These are phyloP conservation scores for Sordaria brevicollis DNA, from an alignment of 495 filamentous ascomycete genomes.

Conservation along the genomic window DNA sequence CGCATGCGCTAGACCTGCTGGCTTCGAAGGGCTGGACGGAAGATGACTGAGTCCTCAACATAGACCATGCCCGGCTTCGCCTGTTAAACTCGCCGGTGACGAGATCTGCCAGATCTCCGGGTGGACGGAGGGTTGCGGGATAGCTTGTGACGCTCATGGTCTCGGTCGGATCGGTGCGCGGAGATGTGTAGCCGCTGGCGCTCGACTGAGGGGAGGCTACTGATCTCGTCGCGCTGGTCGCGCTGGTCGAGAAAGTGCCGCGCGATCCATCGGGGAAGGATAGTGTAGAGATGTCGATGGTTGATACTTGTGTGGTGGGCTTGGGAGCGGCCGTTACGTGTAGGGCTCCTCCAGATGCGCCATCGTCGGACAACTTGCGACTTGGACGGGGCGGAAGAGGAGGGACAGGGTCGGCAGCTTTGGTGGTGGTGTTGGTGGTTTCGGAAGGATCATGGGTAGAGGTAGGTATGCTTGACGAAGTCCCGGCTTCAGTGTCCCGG, in stretches of 20 bases:
- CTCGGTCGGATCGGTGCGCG: constrained; percentile 54
- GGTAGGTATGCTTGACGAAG: no score
- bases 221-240: constrained; percentile 30
- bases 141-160: constrained; percentile 75
- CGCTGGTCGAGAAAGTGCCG: constrained; percentile 46
- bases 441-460: no score
- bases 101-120: constrained; percentile 72
- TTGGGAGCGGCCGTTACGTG: constrained; percentile 42
- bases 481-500: constrained; percentile 10
- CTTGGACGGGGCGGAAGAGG: constrained; percentile 60
- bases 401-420: constrained; percentile 10
- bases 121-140: constrained; percentile 60
- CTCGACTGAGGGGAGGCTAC: constrained; percentile 17
- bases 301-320: constrained; percentile 74
- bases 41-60: constrained; percentile 47
- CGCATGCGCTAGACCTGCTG: constrained; percentile 35
- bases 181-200: constrained; percentile 21
- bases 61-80: constrained; percentile 50
- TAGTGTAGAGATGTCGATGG: constrained; percentile 64
- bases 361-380: constrained; percentile 15
- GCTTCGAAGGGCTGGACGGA: constrained; percentile 47
- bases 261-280: constrained; percentile 57
- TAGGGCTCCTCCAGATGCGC: constrained; percentile 4
- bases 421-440: background rate
- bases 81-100: constrained; percentile 56